Percentiles rank a stretch among this genome's conserved stretches.
phyloP scores from a whole-genome alignment of 2,329 filamentous ascomycete genomes.

The Pezicula radicicola region DNA sequence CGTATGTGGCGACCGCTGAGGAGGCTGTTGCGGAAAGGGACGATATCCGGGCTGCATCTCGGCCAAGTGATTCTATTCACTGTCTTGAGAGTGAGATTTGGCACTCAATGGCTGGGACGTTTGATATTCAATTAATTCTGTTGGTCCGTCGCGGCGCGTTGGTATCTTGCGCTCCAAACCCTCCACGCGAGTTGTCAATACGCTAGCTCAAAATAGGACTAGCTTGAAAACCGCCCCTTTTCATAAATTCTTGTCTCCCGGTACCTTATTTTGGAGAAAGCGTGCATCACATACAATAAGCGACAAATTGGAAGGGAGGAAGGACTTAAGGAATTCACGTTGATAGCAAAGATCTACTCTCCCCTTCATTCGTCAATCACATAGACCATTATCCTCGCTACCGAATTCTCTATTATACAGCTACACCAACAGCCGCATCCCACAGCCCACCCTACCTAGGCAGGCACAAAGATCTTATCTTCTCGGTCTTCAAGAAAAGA shows the following conservation, averaged over 20 bases:
- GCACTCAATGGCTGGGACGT: not conserved
- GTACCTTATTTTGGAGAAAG: too few relatives aligned
- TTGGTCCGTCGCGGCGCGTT: not conserved
- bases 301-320: too few relatives aligned
- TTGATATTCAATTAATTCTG: not conserved
- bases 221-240: too few relatives aligned
- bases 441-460: not conserved
- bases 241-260: too few relatives aligned
- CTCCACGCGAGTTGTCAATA: not conserved
- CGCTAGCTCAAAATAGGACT: too few relatives aligned
- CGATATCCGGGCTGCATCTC: constrained; percentile 29
- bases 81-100: not conserved
- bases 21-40: constrained; percentile 17
- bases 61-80: not conserved
- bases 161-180: not conserved
- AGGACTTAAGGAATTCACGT: too few relatives aligned
- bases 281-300: too few relatives aligned
- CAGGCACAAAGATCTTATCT: not conserved
- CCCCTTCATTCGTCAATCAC: too few relatives aligned
- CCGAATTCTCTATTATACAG: too few relatives aligned
- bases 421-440: too few relatives aligned
- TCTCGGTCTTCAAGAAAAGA: not conserved
- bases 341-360: too few relatives aligned
- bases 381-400: too few relatives aligned
- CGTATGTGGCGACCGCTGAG: constrained; percentile 25